Conservation (phyloP, 2,329 filamentous ascomycete species). For the Aureobasidium subglaciale region DNA sequence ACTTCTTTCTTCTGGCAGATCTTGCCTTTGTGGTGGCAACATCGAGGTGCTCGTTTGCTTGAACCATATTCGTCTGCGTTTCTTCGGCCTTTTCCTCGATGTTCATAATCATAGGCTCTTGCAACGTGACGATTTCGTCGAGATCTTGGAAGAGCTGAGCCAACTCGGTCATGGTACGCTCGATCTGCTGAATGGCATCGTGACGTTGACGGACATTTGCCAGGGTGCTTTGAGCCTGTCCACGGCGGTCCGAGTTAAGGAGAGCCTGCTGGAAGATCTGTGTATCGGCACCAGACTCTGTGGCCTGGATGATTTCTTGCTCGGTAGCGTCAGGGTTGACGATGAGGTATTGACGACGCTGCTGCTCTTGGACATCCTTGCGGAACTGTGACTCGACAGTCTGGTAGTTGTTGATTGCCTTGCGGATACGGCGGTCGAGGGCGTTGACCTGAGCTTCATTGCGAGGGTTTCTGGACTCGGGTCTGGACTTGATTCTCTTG, state of each 20-base stretch:
- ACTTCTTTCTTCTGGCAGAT: slow-evolving; percentile 86
- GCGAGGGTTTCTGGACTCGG: slow-evolving; percentile 61
- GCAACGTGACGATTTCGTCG: slow-evolving; percentile 76
- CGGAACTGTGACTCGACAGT: slow-evolving; percentile 72
- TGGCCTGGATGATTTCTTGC: slow-evolving; percentile 67
- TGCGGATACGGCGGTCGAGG: slow-evolving; percentile 71
- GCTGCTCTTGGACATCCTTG: slow-evolving; percentile 72
- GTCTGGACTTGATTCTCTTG: slow-evolving; percentile 73
- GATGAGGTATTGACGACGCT: slow-evolving; percentile 84
- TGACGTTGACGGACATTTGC: slow-evolving; percentile 77
- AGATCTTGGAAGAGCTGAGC: slow-evolving; percentile 84
- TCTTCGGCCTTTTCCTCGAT: slow-evolving; percentile 86
- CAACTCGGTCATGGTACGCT: slow-evolving; percentile 80
- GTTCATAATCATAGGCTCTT: slow-evolving; percentile 69
- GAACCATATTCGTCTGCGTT: slow-evolving; percentile 73
- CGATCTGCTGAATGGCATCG: slow-evolving; percentile 83
- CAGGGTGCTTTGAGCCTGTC: slow-evolving; percentile 72
- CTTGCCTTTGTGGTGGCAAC: slow-evolving; percentile 76
- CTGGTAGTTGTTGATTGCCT: slow-evolving; percentile 75
- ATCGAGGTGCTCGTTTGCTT: slow-evolving; percentile 76
- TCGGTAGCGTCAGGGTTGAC: slow-evolving; percentile 75
- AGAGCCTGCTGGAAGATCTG: slow-evolving; percentile 87
- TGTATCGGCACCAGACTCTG: slow-evolving; percentile 62
- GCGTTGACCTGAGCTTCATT: slow-evolving; percentile 76
- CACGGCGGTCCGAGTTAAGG: slow-evolving; percentile 70